Percentiles rank a stretch among this genome's conserved stretches.
Conservation (phyloP, 306 rosid species). For the Sphenostylis stenocarpa region DNA sequence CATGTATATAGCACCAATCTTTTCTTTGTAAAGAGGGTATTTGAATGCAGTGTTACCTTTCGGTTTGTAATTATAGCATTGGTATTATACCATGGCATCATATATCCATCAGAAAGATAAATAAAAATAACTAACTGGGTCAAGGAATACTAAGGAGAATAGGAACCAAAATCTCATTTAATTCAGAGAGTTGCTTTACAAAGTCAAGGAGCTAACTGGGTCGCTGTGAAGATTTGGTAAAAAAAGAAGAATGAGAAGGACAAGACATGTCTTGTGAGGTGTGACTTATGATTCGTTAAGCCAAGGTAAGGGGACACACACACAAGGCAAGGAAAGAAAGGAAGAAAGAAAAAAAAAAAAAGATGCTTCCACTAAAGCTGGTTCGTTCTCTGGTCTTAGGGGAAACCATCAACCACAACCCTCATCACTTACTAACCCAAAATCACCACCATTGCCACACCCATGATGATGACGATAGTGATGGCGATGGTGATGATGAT, state of each 20-base stretch:
- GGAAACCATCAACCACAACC: conserved; percentile 50
- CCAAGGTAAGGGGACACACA: not conserved
- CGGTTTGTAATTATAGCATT: not conserved
- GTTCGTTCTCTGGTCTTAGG: conserved; percentile 62
- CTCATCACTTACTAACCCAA: conserved; percentile 34
- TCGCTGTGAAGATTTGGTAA: not conserved
- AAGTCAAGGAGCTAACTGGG: not conserved
- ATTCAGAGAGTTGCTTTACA: not conserved
- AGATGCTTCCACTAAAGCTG: conserved; percentile 74
- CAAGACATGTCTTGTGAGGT: conserved; percentile 9
- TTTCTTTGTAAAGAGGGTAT: not conserved
- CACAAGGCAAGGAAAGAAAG: not conserved
- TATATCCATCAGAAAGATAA: not conserved
- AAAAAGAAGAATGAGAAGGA: conserved; percentile 24
- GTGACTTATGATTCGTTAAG: conserved; percentile 13
- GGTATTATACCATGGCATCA: not conserved
- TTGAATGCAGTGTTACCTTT: not conserved
- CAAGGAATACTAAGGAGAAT: not conserved
- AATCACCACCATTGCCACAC: not conserved
- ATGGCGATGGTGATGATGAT: conserved; percentile 8
- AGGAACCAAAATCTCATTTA: not conserved
- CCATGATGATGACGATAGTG: not conserved
- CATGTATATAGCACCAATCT: not conserved
- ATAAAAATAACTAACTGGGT: not conserved
- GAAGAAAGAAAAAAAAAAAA: not conserved